Percentiles rank a stretch among this genome's conserved stretches.
Evolutionary conservation across 306 rosid genomes (phyloP).

Genomic region (Phaseolus lunatus): DNA sequence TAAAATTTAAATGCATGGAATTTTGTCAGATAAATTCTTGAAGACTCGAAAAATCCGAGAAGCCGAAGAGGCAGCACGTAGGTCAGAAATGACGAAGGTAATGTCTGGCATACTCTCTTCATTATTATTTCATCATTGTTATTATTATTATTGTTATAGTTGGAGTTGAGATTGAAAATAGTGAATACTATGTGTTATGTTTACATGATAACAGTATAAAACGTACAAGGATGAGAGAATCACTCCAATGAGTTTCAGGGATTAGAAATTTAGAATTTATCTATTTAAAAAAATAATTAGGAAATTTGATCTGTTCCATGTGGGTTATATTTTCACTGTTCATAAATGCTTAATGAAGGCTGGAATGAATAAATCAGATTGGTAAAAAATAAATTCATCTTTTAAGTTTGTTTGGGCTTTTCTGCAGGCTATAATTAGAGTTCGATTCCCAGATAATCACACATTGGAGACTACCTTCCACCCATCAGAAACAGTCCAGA

Average conservation of each 20-base stretch:
- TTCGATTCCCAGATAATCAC: constrained; percentile 90
- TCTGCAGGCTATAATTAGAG: constrained; percentile 83
- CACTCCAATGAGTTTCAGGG: background rate
- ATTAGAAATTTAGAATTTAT: background rate
- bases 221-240: background rate
- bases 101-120: background rate
- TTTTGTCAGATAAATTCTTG: constrained; percentile 68
- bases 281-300: background rate
- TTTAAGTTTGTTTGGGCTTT: constrained; percentile 35
- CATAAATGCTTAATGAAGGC: constrained; percentile 17
- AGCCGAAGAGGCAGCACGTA: constrained; percentile 88
- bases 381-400: background rate
- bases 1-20: constrained; percentile 2
- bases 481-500: constrained; percentile 82
- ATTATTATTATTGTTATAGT: background rate
- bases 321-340: background rate
- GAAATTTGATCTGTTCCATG: background rate
- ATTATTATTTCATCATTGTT: background rate
- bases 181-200: background rate
- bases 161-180: background rate
- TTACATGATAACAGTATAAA: background rate
- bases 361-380: constrained; percentile 14
- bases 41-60: constrained; percentile 85
- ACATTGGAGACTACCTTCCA: constrained; percentile 89
- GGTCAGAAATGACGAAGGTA: constrained; percentile 82